phyloP scores from a whole-genome alignment of 768 basidiomycete species.

The Hygrocybe punicea region DNA sequence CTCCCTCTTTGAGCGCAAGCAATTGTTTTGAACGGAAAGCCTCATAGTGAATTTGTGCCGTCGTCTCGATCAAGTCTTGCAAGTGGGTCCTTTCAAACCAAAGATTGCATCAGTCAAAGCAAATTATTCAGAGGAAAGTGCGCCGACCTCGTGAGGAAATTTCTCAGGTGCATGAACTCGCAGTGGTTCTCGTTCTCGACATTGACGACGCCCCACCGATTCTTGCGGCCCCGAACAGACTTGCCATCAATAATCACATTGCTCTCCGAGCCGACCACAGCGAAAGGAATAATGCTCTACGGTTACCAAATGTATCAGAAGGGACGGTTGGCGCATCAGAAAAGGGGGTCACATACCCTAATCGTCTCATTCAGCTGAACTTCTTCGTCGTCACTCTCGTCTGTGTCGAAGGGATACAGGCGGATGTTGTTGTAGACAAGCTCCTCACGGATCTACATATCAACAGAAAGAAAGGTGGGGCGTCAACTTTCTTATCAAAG shows the following conservation, averaged over 20 bases:
- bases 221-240: slow-evolving; percentile 92
- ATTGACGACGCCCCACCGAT: slow-evolving; percentile 97
- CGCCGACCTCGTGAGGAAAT: slow-evolving; percentile 86
- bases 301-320: not conserved
- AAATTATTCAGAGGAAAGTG: not conserved
- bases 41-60: slow-evolving; percentile 98
- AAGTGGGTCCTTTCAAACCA: slow-evolving; percentile 74
- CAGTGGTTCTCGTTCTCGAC: slow-evolving; percentile 96
- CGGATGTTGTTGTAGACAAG: slow-evolving; percentile 88
- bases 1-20: slow-evolving; percentile 93
- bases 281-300: slow-evolving; percentile 93
- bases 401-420: slow-evolving; percentile 94
- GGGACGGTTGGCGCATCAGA: not conserved
- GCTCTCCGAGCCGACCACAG: slow-evolving; percentile 94
- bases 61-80: slow-evolving; percentile 98
- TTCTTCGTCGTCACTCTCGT: slow-evolving; percentile 93
- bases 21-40: slow-evolving; percentile 99
- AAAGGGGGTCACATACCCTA: slow-evolving; percentile 48
- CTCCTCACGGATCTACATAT: slow-evolving; percentile 85
- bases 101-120: not conserved
- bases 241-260: slow-evolving; percentile 95
- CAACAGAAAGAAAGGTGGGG: slow-evolving; percentile 11
- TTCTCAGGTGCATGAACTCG: slow-evolving; percentile 95
- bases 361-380: slow-evolving; percentile 85
- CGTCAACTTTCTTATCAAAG: too few species aligned